Conservation (phyloP, 345 rosid genomes). For the Brassica cretica region DNA sequence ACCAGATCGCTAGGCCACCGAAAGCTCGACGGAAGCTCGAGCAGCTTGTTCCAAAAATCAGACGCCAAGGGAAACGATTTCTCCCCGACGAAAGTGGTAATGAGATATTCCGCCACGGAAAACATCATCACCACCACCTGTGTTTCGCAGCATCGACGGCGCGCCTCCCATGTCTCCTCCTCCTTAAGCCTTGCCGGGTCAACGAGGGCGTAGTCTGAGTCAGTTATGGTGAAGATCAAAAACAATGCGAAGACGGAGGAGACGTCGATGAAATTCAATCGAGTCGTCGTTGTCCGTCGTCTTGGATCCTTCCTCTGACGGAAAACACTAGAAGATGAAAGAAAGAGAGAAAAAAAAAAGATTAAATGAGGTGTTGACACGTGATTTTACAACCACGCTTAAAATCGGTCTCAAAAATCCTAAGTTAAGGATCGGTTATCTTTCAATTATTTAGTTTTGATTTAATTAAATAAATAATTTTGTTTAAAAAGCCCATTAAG, state of each 20-base stretch:
- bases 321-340: too few relatives aligned
- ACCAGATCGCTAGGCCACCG: slow-evolving; percentile 64
- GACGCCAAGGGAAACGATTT: slow-evolving; percentile 82
- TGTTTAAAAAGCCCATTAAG: too few relatives aligned
- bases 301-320: too few relatives aligned
- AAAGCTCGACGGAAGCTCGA: slow-evolving; percentile 74
- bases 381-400: too few relatives aligned
- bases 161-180: slow-evolving; percentile 67
- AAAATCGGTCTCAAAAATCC: too few relatives aligned
- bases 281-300: too few relatives aligned
- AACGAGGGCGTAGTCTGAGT: slow-evolving; percentile 36
- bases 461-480: too few relatives aligned
- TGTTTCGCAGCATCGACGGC: slow-evolving; percentile 76
- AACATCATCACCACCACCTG: slow-evolving; percentile 53
- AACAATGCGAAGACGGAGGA: slow-evolving; percentile 2
- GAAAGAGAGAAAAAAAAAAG: too few relatives aligned
- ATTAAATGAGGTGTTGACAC: too few relatives aligned
- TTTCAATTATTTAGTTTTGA: too few relatives aligned
- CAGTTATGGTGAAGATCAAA: slow-evolving; percentile 31
- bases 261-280: too few relatives aligned
- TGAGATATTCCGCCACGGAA: slow-evolving; percentile 58
- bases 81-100: slow-evolving; percentile 79
- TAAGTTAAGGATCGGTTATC: too few relatives aligned
- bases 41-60: slow-evolving; percentile 94
- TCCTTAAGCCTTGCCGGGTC: slow-evolving; percentile 35